Conservation (phyloP, 2,329 filamentous ascomycete species). For the Dryadomyces quercus-mongolicae region DNA sequence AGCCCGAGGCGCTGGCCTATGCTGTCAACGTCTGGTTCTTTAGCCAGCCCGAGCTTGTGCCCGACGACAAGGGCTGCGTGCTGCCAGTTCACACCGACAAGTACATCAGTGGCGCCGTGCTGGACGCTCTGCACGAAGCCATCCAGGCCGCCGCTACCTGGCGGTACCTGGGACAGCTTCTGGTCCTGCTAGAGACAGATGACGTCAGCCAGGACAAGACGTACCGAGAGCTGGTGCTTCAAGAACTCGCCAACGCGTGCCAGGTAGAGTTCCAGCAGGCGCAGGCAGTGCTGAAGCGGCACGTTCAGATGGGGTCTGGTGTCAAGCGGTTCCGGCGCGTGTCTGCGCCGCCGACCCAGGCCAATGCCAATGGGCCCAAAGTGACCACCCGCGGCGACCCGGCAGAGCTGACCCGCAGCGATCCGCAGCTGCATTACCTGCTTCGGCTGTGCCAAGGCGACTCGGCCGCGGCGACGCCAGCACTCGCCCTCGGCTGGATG, state of each 20-base stretch:
- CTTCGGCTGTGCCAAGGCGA: constrained; percentile 30
- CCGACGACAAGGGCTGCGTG: constrained; percentile 29
- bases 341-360: constrained; percentile 13
- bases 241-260: constrained; percentile 32
- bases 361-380: constrained; percentile 1
- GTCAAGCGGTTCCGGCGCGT: constrained; percentile 29
- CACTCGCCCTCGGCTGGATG: constrained; percentile 21
- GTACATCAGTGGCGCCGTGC: constrained; percentile 27
- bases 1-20: constrained; percentile 20
- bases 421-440: constrained; percentile 30
- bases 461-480: constrained; percentile 21
- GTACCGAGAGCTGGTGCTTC: constrained; percentile 23
- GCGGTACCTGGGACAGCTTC: constrained; percentile 25
- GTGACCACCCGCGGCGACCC: constrained; percentile 26
- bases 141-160: constrained; percentile 25
- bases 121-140: constrained; percentile 26
- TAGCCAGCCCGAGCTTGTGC: constrained; percentile 27
- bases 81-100: constrained; percentile 26
- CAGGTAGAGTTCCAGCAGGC: constrained; percentile 29
- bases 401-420: constrained; percentile 21
- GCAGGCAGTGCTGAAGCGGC: constrained; percentile 27
- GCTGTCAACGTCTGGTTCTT: constrained; percentile 25
- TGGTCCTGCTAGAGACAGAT: constrained; percentile 19
- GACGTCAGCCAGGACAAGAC: constrained; percentile 15
- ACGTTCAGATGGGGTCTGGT: constrained; percentile 21